Conservation (phyloP, 139 green algal species). For the Protoeuglena noctilucae region DNA sequence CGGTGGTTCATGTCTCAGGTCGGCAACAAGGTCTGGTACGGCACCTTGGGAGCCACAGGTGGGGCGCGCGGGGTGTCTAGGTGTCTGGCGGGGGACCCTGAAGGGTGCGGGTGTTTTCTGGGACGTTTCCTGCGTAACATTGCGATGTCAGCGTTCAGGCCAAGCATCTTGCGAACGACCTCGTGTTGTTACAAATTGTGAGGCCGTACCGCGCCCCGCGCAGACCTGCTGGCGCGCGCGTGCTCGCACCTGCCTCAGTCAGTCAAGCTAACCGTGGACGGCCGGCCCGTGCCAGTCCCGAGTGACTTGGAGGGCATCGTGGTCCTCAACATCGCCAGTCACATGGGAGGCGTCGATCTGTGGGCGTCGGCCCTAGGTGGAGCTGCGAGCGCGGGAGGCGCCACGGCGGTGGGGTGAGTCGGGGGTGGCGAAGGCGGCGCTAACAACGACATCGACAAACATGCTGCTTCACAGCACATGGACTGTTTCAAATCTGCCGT, state of each 20-base stretch:
- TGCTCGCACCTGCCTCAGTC: conserved; percentile 28
- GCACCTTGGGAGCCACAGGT: conserved; percentile 42
- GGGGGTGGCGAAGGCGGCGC: background rate
- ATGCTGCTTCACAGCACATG: too few species aligned
- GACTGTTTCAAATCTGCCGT: too few species aligned
- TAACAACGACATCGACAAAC: background rate
- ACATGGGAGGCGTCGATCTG: conserved; percentile 48
- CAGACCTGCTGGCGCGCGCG: conserved; percentile 44
- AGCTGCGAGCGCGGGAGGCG: too few species aligned
- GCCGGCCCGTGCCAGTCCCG: conserved; percentile 29
- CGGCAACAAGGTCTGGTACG: conserved; percentile 63
- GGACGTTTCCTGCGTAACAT: too few species aligned
- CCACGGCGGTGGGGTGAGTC: background rate
- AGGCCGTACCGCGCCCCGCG: too few species aligned
- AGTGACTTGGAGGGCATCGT: conserved; percentile 45
- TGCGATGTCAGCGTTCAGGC: too few species aligned
- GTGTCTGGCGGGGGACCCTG: too few species aligned
- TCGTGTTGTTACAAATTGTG: too few species aligned
- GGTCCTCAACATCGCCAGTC: conserved; percentile 51
- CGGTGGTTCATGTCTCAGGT: conserved; percentile 35
- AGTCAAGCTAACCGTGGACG: conserved; percentile 37
- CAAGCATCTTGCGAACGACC: too few species aligned
- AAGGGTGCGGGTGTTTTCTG: too few species aligned
- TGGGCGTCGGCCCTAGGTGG: conserved; percentile 22
- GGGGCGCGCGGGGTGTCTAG: too few species aligned